Evolutionary conservation across 177 flowering plant genomes (phyloP), one percentile per base, ranked within the genome.

Genomic region (Vitis hybrid): DNA sequence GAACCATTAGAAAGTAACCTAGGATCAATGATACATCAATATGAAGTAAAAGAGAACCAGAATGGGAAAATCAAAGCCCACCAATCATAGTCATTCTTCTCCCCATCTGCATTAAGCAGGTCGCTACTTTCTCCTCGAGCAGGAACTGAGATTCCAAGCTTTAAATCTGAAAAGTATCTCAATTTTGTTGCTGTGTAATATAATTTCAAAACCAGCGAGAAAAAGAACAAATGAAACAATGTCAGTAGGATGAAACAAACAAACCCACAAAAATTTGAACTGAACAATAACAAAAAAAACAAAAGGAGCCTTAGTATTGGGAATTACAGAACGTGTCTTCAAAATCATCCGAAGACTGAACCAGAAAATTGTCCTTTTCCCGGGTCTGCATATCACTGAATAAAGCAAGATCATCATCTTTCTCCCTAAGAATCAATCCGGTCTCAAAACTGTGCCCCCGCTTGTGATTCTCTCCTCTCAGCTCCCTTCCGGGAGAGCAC

Each of bases 21-120:
- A n/a, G 20, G 15, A 3, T 55, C 55, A 59, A 12, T 6, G n/a
- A 58, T 10, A 49, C n/a, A 19, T n/a, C 1, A 60, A 33, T 14
- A 51, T 51, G 15, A 50, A 10, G 3, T 18, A 76, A 57, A 39
- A 15, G 9, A 10, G 1, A 33, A 33, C 45, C 45, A 12, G 29
- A 76, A 68, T 59, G 70, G 8, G 56, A 55, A 55, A 68, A 78
- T 53, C 15, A 67, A 50, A 55, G 82, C 89, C 62, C 64, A 95
- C 99, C 99, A 95, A 55, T 95, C 99, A 82, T 95, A 95, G 74
- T 95, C 99, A 79, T 89, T 90, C 76, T 95, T 95, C 29, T 91
- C 96, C 51, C 85, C 90, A 29, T 90, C 97, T 1, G 77, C 93
- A 81, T 86, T 86, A 51, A 95, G 94, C 51, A 95, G 81, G 73